phyloP scores from a whole-genome alignment of 1,139 yeast species.

The Debaryomyces sp. region DNA sequence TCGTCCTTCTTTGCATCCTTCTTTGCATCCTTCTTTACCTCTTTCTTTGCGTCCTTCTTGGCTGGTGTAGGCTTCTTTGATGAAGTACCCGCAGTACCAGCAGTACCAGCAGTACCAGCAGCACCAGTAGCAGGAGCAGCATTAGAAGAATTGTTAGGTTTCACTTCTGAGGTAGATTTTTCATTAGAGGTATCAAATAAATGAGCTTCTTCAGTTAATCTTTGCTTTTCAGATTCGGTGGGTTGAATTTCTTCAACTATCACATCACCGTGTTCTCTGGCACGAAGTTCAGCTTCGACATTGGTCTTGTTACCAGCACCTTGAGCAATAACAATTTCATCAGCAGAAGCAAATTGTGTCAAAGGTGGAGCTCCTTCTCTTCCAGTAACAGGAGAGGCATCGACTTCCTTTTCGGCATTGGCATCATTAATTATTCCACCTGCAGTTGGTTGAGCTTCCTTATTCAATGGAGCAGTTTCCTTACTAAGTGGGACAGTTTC shows the following conservation, averaged over 20 bases:
- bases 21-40: constrained; percentile 20
- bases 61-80: constrained; percentile 4
- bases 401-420: constrained; percentile 25
- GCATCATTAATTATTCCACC: not conserved
- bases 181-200: constrained; percentile 13
- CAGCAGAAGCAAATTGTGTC: constrained; percentile 22
- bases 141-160: constrained; percentile 9
- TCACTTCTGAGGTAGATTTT: constrained; percentile 11
- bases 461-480: not conserved
- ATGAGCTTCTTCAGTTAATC: constrained; percentile 38
- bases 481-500: not conserved
- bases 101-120: constrained; percentile 8
- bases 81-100: constrained; percentile 8
- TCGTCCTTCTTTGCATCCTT: constrained; percentile 21
- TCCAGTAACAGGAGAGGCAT: constrained; percentile 18
- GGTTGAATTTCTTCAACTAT: constrained; percentile 49
- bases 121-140: constrained; percentile 8
- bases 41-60: constrained; percentile 11
- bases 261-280: constrained; percentile 41
- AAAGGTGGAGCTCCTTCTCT: constrained; percentile 6
- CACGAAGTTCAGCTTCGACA: constrained; percentile 40
- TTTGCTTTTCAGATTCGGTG: constrained; percentile 38
- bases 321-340: constrained; percentile 46
- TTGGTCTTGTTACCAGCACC: constrained; percentile 31
- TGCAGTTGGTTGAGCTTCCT: not conserved